Conservation (phyloP, 192 early-diverging fungal genomes). For the Backusella parvicylindrica region DNA sequence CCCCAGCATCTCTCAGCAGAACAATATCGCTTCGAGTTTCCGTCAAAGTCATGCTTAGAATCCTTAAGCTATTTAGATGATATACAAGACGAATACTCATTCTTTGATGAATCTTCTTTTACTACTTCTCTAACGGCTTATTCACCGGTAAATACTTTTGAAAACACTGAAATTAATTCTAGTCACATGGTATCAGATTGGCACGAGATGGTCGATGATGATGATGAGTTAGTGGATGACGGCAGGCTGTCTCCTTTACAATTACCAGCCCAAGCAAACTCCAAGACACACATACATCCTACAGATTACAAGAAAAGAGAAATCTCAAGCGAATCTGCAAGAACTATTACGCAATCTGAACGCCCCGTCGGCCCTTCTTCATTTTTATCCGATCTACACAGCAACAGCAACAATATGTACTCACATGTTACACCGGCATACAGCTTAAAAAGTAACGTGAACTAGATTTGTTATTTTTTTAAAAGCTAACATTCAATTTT, state of each 20-base stretch:
- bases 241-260: slow-evolving; percentile 22
- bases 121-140: slow-evolving; percentile 1
- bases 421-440: neutral
- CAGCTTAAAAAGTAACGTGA: neutral
- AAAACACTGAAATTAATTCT: neutral
- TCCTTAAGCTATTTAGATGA: slow-evolving; percentile 9
- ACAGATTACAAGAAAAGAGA: slow-evolving; percentile 1
- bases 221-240: slow-evolving; percentile 7
- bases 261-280: slow-evolving; percentile 20
- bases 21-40: slow-evolving; percentile 14
- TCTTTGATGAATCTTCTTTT: slow-evolving; percentile 22
- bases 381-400: slow-evolving; percentile 12
- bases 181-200: neutral
- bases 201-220: slow-evolving; percentile 8
- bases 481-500: neutral
- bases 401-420: neutral
- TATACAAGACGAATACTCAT: slow-evolving; percentile 2
- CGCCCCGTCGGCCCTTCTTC: slow-evolving; percentile 21
- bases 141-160: neutral
- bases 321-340: slow-evolving; percentile 5
- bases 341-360: slow-evolving; percentile 4
- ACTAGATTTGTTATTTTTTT: neutral
- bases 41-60: slow-evolving; percentile 3
- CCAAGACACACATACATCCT: neutral
- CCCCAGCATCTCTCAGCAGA: neutral